Evolutionary conservation across 1,139 yeast species (phyloP), one percentile per base, ranked within the genome.

Genomic region (Kodamaea alishanica): DNA sequence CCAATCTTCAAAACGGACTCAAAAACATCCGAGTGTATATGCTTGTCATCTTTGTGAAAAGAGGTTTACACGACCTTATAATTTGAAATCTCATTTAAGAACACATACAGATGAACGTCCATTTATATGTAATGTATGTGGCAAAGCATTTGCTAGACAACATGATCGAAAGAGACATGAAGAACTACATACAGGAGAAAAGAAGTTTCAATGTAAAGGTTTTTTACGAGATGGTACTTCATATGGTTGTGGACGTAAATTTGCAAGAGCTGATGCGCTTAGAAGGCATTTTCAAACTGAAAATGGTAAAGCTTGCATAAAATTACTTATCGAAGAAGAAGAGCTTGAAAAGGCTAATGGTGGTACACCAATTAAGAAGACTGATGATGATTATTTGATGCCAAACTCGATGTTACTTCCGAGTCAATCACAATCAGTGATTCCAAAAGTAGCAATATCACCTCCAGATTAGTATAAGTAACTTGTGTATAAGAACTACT

Each of bases 21-120:
- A 84, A 51, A 85, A 84, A 50, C 85, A 84, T 53, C 92, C 95
- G 0, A 77, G 90, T 24, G 77, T 82, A 8, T 89, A 80, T 59
- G 84, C 87, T 0, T 92, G 98, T 60, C 81, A 82, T 44, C 61
- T 85, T 37, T 92, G 98, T 62, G 90, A 83, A 33, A 89, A 88
- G 60, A 67, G 83, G 37, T 92, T 92, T 58, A 89, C 97, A 2
- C 67, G 97, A 43, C 96, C 96, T 0, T 92, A 92, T 61, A 92
- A 92, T 57, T 68, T 92, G 52, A 86, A 92, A 51, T 87, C 96
- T 0, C 98, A 92, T 64, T 67, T 86, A 54, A 68, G 96, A 42
- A 90, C 97, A 0, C 98, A 92, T 59, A 90, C 97, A 0, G 90
- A 89, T 57, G 97, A 92, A 57, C 70, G 95, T 44, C 98, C 98